Conservation (phyloP, 2,329 filamentous ascomycete species). For the Aspergillus vadensis region DNA sequence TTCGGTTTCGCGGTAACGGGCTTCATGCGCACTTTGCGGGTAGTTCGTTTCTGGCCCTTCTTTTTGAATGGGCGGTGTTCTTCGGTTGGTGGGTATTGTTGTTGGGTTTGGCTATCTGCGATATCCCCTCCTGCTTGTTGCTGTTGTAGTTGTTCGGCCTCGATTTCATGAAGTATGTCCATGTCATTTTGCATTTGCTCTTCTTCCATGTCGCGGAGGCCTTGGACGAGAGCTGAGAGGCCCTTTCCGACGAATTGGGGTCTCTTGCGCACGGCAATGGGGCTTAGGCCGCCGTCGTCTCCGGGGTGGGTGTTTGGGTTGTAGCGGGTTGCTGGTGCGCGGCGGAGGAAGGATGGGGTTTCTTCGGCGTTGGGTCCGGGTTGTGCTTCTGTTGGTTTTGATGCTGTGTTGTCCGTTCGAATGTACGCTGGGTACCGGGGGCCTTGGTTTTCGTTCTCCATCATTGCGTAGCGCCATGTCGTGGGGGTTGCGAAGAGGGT, state of each 20-base stretch:
- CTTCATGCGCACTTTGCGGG: constrained; percentile 47
- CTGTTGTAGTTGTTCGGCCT: constrained; percentile 29
- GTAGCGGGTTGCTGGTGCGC: constrained; percentile 38
- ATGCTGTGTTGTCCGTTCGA: neutral
- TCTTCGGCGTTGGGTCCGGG: constrained; percentile 14
- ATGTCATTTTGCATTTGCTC: constrained; percentile 46
- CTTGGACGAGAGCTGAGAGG: constrained; percentile 42
- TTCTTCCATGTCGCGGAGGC: constrained; percentile 44
- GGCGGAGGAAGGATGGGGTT: constrained; percentile 44
- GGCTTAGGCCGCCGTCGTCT: constrained; percentile 33
- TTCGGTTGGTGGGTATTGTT: neutral
- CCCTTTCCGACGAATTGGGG: constrained; percentile 42
- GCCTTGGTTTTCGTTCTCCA: constrained; percentile 35
- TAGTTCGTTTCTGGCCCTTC: constrained; percentile 53
- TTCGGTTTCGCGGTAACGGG: constrained; percentile 38
- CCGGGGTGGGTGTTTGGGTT: neutral
- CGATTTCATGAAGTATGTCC: constrained; percentile 48
- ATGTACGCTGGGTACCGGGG: neutral
- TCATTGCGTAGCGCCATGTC: constrained; percentile 45
- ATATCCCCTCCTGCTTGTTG: constrained; percentile 29
- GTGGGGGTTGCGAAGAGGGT: constrained; percentile 51
- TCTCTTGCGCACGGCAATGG: constrained; percentile 40
- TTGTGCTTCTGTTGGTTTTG: accelerated
- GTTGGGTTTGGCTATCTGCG: constrained; percentile 38
- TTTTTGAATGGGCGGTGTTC: constrained; percentile 43